Percentiles rank a stretch among this genome's conserved stretches.
Conservation (phyloP, 176 grass and related monocot genomes). For the Raddia guianensis region DNA sequence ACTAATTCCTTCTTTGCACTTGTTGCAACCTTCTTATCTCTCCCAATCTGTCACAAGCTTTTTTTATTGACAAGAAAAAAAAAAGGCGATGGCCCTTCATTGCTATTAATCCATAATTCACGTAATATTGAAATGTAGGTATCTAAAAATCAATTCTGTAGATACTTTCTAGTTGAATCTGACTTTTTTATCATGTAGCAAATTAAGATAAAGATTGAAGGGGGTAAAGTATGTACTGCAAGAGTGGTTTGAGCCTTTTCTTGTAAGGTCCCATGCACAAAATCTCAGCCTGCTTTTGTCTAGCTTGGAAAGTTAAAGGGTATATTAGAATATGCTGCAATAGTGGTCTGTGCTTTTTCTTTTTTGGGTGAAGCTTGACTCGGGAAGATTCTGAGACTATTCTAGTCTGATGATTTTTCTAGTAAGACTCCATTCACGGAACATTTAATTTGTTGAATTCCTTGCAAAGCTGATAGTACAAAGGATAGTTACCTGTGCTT, state of each 20-base stretch:
- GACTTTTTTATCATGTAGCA: slow-evolving; percentile 15
- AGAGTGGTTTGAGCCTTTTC: slow-evolving; percentile 35
- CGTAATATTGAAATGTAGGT: slow-evolving; percentile 18
- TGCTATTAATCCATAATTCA: slow-evolving; percentile 33
- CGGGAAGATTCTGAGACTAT: slow-evolving; percentile 49
- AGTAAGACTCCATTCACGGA: slow-evolving; percentile 30
- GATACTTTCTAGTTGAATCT: background rate
- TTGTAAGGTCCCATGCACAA: slow-evolving; percentile 40
- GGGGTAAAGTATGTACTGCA: slow-evolving; percentile 8
- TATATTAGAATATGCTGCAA: slow-evolving; percentile 47
- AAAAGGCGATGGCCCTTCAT: slow-evolving; percentile 21
- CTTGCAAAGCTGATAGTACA: slow-evolving; percentile 30
- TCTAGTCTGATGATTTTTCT: slow-evolving; percentile 32
- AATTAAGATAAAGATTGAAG: slow-evolving; percentile 24
- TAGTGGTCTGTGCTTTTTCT: slow-evolving; percentile 34
- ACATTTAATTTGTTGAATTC: slow-evolving; percentile 30
- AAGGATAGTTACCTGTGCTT: slow-evolving; percentile 16
- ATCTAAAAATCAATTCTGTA: background rate
- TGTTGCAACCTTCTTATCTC: slow-evolving; percentile 13
- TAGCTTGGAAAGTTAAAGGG: slow-evolving; percentile 37
- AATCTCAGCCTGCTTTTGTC: slow-evolving; percentile 28
- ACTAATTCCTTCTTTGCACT: slow-evolving; percentile 41
- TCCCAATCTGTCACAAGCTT: slow-evolving; percentile 9
- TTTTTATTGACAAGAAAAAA: slow-evolving; percentile 38
- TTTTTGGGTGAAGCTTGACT: slow-evolving; percentile 27